A percentile compares a stretch with the other conserved stretches of the same genome.
phyloP scores from a whole-genome alignment of 2,329 filamentous ascomycete species.

The Diaporthe batatas region DNA sequence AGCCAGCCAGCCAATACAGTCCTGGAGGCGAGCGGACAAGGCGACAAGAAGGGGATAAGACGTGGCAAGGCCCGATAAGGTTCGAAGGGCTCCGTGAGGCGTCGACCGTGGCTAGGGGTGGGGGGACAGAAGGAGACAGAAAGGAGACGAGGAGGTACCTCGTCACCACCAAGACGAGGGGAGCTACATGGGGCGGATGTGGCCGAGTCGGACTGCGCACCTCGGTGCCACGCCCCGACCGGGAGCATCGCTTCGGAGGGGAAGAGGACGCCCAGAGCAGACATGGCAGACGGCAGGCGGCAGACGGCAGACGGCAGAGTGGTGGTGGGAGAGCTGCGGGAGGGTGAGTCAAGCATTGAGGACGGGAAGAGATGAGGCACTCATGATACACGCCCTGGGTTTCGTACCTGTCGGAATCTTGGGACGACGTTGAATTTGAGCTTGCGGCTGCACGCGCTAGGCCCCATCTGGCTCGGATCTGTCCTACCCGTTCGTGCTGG shows the following conservation, averaged over 20 bases:
- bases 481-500: slow-evolving; percentile 30
- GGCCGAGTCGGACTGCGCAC: too few species aligned
- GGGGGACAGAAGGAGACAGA: neutral
- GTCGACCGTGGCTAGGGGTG: slow-evolving; percentile 13
- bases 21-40: neutral
- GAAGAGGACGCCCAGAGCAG: neutral
- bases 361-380: slow-evolving; percentile 52
- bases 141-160: slow-evolving; percentile 6
- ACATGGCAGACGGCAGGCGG: neutral
- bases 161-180: neutral
- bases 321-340: slow-evolving; percentile 1
- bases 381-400: slow-evolving; percentile 51
- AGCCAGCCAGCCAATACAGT: slow-evolving; percentile 1
- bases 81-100: slow-evolving; percentile 4
- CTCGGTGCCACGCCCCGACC: neutral
- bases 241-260: slow-evolving; percentile 28
- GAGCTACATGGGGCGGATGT: slow-evolving; percentile 11
- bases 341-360: slow-evolving; percentile 46
- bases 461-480: slow-evolving; percentile 30
- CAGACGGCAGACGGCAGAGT: neutral
- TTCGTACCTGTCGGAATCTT: slow-evolving; percentile 46
- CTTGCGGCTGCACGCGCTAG: slow-evolving; percentile 37
- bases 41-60: slow-evolving; percentile 23
- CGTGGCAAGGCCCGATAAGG: slow-evolving; percentile 28
- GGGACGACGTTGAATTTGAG: slow-evolving; percentile 43